Evolutionary conservation across 2,329 filamentous ascomycete species (phyloP).

Genomic region (Neofusicoccum sp.): DNA sequence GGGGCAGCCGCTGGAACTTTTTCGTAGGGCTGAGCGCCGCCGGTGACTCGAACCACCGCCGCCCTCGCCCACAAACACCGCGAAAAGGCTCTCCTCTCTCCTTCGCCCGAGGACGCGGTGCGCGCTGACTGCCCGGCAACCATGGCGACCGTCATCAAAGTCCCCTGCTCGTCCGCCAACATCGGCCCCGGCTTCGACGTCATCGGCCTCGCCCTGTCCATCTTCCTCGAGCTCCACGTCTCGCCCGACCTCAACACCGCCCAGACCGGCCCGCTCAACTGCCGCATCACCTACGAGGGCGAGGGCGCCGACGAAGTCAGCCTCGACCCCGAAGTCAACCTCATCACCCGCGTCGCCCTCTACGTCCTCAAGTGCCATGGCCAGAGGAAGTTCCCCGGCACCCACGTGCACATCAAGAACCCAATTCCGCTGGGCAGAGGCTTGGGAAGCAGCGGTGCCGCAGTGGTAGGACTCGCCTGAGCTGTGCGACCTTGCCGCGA

Average conservation of each 20-base stretch:
- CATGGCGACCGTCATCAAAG: constrained; percentile 58
- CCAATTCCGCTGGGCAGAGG: constrained; percentile 91
- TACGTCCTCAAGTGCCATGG: constrained; percentile 93
- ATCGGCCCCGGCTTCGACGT: constrained; percentile 97
- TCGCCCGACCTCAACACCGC: constrained; percentile 60
- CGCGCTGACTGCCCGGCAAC: neutral
- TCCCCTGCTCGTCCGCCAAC: constrained; percentile 94
- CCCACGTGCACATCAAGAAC: constrained; percentile 92
- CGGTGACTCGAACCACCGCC: constrained; percentile 16
- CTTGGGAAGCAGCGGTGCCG: constrained; percentile 90
- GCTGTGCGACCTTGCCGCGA: neutral
- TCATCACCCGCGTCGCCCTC: constrained; percentile 89
- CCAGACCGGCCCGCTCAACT: constrained; percentile 68
- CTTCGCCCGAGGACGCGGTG: neutral
- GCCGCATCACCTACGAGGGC: constrained; percentile 87
- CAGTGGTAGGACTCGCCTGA: constrained; percentile 57
- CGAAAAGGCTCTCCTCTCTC: neutral
- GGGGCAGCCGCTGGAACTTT: constrained; percentile 16
- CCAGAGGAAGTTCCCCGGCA: constrained; percentile 81
- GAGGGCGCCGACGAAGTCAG: constrained; percentile 75
- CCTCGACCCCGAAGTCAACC: constrained; percentile 80
- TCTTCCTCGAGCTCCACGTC: constrained; percentile 88
- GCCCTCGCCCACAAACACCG: constrained; percentile 3
- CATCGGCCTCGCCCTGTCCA: constrained; percentile 88
- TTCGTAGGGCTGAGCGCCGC: constrained; percentile 12